These are phyloP conservation scores for Cytospora leucostoma DNA, from an alignment of 2,329 filamentous ascomycete species.

Conservation along the genomic window DNA sequence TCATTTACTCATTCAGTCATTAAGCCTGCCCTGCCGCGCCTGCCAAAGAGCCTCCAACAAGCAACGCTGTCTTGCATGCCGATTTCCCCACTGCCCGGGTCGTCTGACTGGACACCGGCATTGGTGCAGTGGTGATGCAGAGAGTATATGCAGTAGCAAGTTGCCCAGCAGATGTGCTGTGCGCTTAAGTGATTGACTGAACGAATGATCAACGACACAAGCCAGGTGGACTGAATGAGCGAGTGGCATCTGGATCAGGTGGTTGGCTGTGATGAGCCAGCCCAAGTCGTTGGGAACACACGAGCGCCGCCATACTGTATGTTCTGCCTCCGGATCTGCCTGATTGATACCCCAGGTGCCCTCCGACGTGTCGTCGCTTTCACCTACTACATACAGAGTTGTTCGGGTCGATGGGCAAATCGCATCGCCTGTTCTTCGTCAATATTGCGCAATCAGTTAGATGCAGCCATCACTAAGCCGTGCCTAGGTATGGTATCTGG, in stretches of 20 bases:
- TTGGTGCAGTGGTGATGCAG: not conserved
- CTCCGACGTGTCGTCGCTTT: not conserved
- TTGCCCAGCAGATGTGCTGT: conserved; percentile 1
- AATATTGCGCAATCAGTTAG: not conserved
- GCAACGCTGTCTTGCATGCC: not conserved
- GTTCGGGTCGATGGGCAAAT: not conserved
- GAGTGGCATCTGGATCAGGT: too few relatives aligned
- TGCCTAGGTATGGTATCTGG: not conserved
- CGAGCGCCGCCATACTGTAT: not conserved
- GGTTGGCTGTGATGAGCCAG: too few relatives aligned
- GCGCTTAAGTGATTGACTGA: not conserved
- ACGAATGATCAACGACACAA: not conserved
- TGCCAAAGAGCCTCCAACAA: conserved; percentile 1
- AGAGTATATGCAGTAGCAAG: not conserved
- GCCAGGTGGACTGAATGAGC: not conserved
- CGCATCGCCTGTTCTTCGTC: not conserved
- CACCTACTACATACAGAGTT: not conserved
- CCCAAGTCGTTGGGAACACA: not conserved
- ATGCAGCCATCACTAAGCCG: not conserved
- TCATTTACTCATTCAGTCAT: not conserved
- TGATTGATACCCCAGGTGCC: not conserved
- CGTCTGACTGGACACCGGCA: not conserved
- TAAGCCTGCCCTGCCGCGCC: not conserved
- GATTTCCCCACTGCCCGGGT: not conserved
- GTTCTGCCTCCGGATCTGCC: not conserved